Evolutionary conservation across 2,329 filamentous ascomycete species (phyloP), one percentile per base, ranked within the genome.

Genomic region (Trichoderma guizhouense): DNA sequence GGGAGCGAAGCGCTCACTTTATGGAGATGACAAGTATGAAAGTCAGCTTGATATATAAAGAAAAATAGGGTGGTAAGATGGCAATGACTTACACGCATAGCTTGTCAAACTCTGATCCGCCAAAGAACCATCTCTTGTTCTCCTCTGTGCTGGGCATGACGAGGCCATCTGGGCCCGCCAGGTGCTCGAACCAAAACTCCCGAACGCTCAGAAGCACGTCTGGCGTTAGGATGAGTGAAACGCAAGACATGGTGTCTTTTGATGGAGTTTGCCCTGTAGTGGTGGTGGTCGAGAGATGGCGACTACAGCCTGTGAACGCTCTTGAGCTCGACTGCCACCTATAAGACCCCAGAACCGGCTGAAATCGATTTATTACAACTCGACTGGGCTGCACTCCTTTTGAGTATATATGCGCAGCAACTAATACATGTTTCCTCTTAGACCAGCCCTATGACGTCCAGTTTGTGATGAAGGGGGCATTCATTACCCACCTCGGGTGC

Each of bases 141-240:
- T 80, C 74, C 2, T 76, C 75, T 5, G 61, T 57, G 7, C 73
- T 74, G 30, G 78, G 77, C 32, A 82, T 36, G 21, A 81, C 67
- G 9, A 77, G 70, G 15, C 76, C 73, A 30, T 80, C 75, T 2
- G 77, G 76, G 11, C 71, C 61, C 0, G 76, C 69, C 1, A 82
- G 43, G 67, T 82, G 79, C 74, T 79, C 81, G 73, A 81, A 83
- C 82, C 82, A 83, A 66, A 83, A 81, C n/a, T 75, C 73, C 9
- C 78, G 77, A 1, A 83, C 62, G 30, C 76, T 76, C 32, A 78
- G 72, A 6, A 83, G 76, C 15, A 81, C 73, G 0, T 73, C 75
- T 0, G 77, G 76, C 8, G 76, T 80, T n/a, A 83, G 72, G 21
- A 77, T 63, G 0, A 71, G 32, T 24, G 73, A 69, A 6, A 79